Conservation (phyloP, 768 basidiomycete species). For the Saitozyma podzolica region DNA sequence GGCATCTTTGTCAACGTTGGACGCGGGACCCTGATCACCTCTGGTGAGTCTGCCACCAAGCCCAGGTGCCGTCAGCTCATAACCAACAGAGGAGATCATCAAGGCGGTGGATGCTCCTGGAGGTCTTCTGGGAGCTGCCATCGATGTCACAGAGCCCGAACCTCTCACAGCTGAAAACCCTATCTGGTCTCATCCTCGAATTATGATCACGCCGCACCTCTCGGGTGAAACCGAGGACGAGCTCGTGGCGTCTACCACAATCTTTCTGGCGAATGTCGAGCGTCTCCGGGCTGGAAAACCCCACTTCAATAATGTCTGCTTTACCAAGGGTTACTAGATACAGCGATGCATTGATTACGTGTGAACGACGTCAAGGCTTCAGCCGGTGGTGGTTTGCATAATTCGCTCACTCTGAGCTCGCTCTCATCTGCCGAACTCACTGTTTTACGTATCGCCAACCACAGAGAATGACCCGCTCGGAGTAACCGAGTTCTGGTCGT, state of each 20-base stretch:
- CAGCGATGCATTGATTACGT: too few relatives aligned
- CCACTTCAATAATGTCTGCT: conserved; percentile 35
- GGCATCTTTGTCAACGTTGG: conserved; percentile 52
- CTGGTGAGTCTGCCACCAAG: conserved; percentile 28
- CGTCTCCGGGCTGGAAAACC: conserved; percentile 23
- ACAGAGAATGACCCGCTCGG: too few relatives aligned
- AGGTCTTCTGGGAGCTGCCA: conserved; percentile 36
- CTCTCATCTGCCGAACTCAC: too few relatives aligned
- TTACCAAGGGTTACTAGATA: conserved; percentile 40
- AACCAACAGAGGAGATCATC: conserved; percentile 26
- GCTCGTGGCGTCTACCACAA: conserved; percentile 35
- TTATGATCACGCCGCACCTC: conserved; percentile 51
- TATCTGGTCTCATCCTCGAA: conserved; percentile 22
- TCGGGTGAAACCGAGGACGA: conserved; percentile 46
- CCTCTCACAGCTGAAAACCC: conserved; percentile 28
- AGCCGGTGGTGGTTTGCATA: too few relatives aligned
- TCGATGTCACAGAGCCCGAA: conserved; percentile 53
- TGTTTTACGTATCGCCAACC: too few relatives aligned
- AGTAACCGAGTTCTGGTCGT: too few relatives aligned
- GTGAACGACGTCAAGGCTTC: too few relatives aligned
- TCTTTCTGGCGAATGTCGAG: conserved; percentile 43
- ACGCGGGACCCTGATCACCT: conserved; percentile 48
- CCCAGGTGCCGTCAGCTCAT: not conserved
- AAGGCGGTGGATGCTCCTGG: conserved; percentile 21
- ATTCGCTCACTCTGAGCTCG: too few relatives aligned